Evolutionary conservation across 495 filamentous ascomycete genomes (phyloP).

Genomic region (Podospora conica): DNA sequence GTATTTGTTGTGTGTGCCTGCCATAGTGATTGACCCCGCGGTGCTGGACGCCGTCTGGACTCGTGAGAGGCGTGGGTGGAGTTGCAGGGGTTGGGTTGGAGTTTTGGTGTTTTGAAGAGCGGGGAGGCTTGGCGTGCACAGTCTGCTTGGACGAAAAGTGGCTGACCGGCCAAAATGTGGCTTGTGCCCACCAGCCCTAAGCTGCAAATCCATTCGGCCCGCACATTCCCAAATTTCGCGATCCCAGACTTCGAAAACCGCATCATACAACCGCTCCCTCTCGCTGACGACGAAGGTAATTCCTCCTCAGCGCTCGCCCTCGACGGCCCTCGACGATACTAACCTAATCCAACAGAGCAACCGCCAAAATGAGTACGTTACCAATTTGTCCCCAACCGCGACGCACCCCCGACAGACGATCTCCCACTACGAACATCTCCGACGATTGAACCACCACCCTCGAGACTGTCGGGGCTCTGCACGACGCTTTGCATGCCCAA

Average conservation of each 20-base stretch:
- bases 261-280: conserved; percentile 25
- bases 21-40: too few species aligned
- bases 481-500: not conserved
- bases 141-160: not conserved
- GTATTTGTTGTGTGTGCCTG: too few species aligned
- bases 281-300: conserved; percentile 33
- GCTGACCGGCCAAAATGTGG: conserved; percentile 13
- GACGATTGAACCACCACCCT: not conserved
- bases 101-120: not conserved
- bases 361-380: conserved; percentile 41
- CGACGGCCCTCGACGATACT: conserved; percentile 10
- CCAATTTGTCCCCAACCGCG: conserved; percentile 1
- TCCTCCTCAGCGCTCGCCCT: not conserved
- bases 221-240: conserved; percentile 38
- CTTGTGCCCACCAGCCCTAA: conserved; percentile 28
- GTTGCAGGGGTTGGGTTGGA: too few species aligned
- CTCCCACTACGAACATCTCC: conserved; percentile 3
- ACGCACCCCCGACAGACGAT: conserved; percentile 7
- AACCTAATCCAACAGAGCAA: conserved; percentile 21
- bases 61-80: too few species aligned
- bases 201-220: conserved; percentile 21
- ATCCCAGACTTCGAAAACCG: conserved; percentile 27
- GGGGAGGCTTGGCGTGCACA: not conserved
- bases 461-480: not conserved
- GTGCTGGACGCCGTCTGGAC: too few species aligned